Conservation (phyloP, 176 grass and related monocot genomes). For the Oryza rufipogon region DNA sequence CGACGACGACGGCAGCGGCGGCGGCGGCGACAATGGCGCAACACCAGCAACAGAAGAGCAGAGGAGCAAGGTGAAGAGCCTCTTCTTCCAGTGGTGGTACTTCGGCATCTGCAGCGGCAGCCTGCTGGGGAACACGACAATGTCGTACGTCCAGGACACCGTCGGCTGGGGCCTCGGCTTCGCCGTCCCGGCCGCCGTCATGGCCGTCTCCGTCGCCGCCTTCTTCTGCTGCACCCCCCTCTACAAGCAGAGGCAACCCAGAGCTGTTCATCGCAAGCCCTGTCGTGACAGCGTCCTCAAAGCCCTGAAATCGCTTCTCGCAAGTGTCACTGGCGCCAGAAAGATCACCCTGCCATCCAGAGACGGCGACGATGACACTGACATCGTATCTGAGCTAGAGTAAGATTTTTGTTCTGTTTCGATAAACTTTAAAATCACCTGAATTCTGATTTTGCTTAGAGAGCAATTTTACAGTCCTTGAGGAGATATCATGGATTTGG, state of each 20-base stretch:
- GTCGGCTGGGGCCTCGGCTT: constrained; percentile 83
- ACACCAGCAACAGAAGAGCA: constrained; percentile 29
- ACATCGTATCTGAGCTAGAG: constrained; percentile 59
- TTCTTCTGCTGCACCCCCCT: constrained; percentile 65
- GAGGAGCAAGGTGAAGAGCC: constrained; percentile 63
- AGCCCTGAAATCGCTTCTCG: constrained; percentile 39
- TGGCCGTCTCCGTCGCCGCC: constrained; percentile 63
- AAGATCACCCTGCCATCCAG: constrained; percentile 45
- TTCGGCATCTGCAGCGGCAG: constrained; percentile 89
- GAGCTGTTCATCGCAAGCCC: not conserved
- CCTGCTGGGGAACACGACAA: constrained; percentile 79
- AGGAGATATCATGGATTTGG: no score
- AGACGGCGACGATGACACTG: constrained; percentile 28
- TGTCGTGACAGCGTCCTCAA: constrained; percentile 42
- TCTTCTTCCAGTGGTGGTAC: constrained; percentile 99
- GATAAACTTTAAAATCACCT: not conserved
- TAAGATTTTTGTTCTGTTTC: constrained; percentile 19
- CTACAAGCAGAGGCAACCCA: constrained; percentile 57
- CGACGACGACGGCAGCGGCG: not conserved
- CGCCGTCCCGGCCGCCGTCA: constrained; percentile 68
- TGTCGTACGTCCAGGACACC: constrained; percentile 88
- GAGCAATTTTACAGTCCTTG: no score
- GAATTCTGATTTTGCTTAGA: not conserved
- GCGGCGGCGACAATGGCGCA: not conserved
- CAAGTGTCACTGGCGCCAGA: not conserved